Base-by-base conservation (phyloP, 1,139 yeast genomes). In the Hemisphaericaspora xylofermentans region DNA sequence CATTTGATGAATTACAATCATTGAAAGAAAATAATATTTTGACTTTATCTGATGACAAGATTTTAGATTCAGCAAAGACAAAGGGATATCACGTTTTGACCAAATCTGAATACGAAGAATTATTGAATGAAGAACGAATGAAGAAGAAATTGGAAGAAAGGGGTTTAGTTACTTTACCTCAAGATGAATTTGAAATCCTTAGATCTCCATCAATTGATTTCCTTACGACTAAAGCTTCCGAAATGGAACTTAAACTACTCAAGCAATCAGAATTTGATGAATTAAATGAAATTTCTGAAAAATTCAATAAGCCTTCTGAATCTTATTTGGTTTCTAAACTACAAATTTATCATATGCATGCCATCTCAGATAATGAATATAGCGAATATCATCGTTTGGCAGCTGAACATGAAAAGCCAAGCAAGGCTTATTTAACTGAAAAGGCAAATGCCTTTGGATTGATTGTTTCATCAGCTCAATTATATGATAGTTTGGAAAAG, bases 1-100 rank as follows among this genome's bases (percentile, higher is more conserved):
- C 84, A 3, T 53, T 58, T 36, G 76, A 69, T 1, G 76, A 75
- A 44, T 78, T 70, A 43, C 70, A 73, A 37, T 60, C 18, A n/a
- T 31, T 33, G 10, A 27, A 34, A 15, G 19, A 17, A 8, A 37
- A 32, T 32, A 27, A 34, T 15, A 37, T 36, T 7, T 7, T 32
- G 16, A 36, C 40, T 27, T 27, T 33, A 32, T 24, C 36, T 10
- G 24, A 45, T 30, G 62, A 62, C 0, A 56, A 54, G 27, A 44
- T 69, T 7, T 46, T 53, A 15, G 50, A 56, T 9, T 38, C 55
- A 13, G 58, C 58, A 1, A 52, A 60, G 33, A 52, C 51, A 4
- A 61, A 55, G 41, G 74, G 71, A 2, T 59, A 49, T 36, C 58
- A 61, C 13, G 45, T 68, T 8, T 41, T 69, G 27, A 53, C 56